Evolutionary conservation across 148 eudicot genomes (phyloP).

Genomic region (Spergularia marina): DNA sequence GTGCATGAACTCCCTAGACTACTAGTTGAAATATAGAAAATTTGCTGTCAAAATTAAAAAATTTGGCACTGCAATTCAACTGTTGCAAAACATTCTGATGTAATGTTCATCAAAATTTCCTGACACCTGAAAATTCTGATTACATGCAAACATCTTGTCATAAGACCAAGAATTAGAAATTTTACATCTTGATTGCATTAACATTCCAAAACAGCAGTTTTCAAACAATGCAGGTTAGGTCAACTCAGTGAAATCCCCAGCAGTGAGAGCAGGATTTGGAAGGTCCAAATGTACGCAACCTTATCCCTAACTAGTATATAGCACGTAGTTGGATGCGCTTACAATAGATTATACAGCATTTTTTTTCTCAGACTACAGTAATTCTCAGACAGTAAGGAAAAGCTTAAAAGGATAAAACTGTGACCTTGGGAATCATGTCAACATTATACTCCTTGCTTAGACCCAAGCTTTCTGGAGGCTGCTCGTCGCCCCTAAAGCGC

Average conservation of each 20-base stretch:
- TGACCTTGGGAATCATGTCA: constrained; percentile 87
- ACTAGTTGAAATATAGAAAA: too few species aligned
- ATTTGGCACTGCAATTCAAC: neutral
- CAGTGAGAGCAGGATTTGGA: too few species aligned
- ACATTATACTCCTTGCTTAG: constrained; percentile 79
- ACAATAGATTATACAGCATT: neutral
- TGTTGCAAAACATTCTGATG: neutral
- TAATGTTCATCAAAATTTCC: neutral
- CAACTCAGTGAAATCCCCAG: neutral
- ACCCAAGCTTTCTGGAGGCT: constrained; percentile 59
- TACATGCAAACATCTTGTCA: neutral
- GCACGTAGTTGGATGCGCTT: too few species aligned
- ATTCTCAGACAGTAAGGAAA: neutral
- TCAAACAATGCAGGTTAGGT: neutral
- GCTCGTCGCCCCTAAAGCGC: constrained; percentile 59
- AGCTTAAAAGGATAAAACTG: neutral
- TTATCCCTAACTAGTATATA: too few species aligned
- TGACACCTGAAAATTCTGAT: neutral
- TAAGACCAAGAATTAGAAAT: too few species aligned
- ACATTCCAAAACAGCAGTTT: neutral
- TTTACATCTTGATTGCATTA: neutral
- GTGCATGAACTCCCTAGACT: too few species aligned
- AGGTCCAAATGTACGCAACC: too few species aligned
- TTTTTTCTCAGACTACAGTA: neutral
- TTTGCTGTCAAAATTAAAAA: neutral